These are phyloP conservation scores for Amyloporia xantha DNA, from an alignment of 768 basidiomycete species.

Conservation along the genomic window DNA sequence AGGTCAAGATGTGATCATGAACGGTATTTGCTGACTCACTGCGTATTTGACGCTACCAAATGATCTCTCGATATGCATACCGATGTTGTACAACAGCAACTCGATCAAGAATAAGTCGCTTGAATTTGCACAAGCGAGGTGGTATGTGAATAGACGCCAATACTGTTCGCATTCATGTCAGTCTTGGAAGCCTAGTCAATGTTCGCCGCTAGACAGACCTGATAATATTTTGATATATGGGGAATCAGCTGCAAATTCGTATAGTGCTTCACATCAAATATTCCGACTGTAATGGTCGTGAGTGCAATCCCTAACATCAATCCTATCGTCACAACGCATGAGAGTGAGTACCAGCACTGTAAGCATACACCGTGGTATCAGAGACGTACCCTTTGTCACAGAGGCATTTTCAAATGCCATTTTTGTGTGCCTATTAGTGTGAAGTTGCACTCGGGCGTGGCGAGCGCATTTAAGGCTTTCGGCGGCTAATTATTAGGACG, in stretches of 20 bases:
- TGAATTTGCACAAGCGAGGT: constrained; percentile 75
- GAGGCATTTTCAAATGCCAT: constrained; percentile 84
- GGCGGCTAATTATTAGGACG: no score
- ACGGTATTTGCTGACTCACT: constrained; percentile 37
- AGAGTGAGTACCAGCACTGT: not conserved
- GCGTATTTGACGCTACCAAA: constrained; percentile 88
- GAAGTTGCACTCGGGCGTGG: no score
- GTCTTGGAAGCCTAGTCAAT: constrained; percentile 19
- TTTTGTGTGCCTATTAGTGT: no score
- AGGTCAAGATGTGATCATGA: not conserved
- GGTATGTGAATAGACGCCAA: constrained; percentile 74
- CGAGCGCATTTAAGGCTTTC: no score
- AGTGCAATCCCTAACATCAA: constrained; percentile 69
- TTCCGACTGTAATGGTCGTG: constrained; percentile 64
- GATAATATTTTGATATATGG: constrained; percentile 84
- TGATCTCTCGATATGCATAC: constrained; percentile 69
- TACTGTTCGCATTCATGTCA: constrained; percentile 42
- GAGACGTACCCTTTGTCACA: constrained; percentile 73
- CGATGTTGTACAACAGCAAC: constrained; percentile 65
- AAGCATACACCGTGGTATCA: no score
- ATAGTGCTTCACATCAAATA: constrained; percentile 87
- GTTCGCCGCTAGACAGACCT: constrained; percentile 41
- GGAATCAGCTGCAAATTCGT: constrained; percentile 84
- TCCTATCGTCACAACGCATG: constrained; percentile 34
- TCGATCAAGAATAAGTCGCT: constrained; percentile 78